Conservation (phyloP, 805 yeast genomes). For the Jamesozyma spencerorum region DNA sequence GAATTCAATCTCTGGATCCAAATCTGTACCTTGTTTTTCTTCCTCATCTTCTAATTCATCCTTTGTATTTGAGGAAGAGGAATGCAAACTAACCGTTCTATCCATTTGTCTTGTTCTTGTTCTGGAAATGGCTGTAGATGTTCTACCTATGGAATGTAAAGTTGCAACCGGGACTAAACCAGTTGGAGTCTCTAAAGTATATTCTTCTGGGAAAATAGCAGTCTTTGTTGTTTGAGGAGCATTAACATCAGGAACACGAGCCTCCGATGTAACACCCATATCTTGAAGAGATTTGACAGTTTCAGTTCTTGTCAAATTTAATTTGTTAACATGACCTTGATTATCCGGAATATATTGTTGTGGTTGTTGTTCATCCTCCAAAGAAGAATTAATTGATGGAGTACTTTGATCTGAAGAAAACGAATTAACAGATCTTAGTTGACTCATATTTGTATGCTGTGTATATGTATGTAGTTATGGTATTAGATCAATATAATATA, state of each 20-base stretch:
- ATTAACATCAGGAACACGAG: conserved; percentile 48
- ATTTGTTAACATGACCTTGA: conserved; percentile 4
- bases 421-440: conserved; percentile 10
- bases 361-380: conserved; percentile 17
- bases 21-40: conserved; percentile 23
- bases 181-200: conserved; percentile 76
- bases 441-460: conserved; percentile 10
- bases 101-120: conserved; percentile 32
- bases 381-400: conserved; percentile 8
- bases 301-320: conserved; percentile 51
- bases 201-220: conserved; percentile 88
- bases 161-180: conserved; percentile 80
- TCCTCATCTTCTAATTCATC: conserved; percentile 12
- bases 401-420: conserved; percentile 9
- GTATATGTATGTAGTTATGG: too few species aligned
- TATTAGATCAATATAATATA: too few species aligned
- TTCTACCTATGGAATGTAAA: conserved; percentile 57
- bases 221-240: conserved; percentile 43
- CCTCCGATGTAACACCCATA: conserved; percentile 47
- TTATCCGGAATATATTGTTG: conserved; percentile 19
- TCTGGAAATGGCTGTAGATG: conserved; percentile 28
- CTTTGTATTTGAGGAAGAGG: conserved; percentile 7
- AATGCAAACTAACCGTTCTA: conserved; percentile 3
- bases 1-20: conserved; percentile 66
- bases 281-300: conserved; percentile 61